These are phyloP conservation scores for Paramecium bursaria DNA, from an alignment of 73 alveolate genomes.

Conservation along the genomic window DNA sequence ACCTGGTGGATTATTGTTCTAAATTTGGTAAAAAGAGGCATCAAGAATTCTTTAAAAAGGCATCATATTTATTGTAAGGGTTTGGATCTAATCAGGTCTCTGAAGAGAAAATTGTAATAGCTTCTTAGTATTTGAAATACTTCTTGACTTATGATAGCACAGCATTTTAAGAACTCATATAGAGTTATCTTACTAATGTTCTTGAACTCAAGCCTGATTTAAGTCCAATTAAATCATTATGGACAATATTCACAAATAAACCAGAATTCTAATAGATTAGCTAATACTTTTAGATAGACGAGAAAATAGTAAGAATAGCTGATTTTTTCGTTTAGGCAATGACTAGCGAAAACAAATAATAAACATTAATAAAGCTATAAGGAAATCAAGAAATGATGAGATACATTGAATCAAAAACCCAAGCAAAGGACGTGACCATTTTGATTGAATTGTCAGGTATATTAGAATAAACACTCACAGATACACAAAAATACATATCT, in stretches of 20 bases:
- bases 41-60: constrained; percentile 7
- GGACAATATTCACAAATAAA: constrained; percentile 1
- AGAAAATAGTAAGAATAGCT: constrained; percentile 15
- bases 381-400: background rate
- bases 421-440: background rate
- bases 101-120: background rate
- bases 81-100: background rate
- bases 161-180: constrained; percentile 8
- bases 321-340: constrained; percentile 17
- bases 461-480: constrained; percentile 11
- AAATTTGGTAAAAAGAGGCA: background rate
- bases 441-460: constrained; percentile 13
- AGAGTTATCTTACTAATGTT: background rate
- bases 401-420: background rate
- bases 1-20: background rate
- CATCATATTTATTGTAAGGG: background rate
- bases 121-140: constrained; percentile 10
- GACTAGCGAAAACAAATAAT: constrained; percentile 7
- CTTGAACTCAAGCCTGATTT: background rate
- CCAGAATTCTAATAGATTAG: constrained; percentile 23
- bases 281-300: constrained; percentile 24
- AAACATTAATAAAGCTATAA: too few relatives aligned
- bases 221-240: constrained; percentile 15
- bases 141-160: constrained; percentile 5
- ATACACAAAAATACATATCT: background rate